Conservation (phyloP, 768 basidiomycete species). For the Tylopilus vinaceipallidus region DNA sequence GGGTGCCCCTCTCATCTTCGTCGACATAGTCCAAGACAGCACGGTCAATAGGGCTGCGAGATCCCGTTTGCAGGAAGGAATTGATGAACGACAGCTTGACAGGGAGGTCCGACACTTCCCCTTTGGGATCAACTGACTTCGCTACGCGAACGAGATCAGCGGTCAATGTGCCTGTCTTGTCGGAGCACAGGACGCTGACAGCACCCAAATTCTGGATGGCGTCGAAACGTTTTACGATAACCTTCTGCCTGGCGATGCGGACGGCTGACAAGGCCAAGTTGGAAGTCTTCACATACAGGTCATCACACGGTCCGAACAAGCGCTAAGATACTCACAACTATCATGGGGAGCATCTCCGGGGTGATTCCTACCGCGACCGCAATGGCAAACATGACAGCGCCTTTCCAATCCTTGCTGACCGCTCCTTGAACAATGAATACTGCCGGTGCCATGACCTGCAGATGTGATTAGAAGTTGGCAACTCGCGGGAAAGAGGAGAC, state of each 20-base stretch:
- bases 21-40: conserved; percentile 31
- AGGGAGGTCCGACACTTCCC: conserved; percentile 25
- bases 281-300: conserved; percentile 45
- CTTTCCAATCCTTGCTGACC: conserved; percentile 31
- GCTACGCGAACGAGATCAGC: conserved; percentile 37
- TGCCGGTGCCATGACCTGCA: conserved; percentile 30
- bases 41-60: conserved; percentile 36
- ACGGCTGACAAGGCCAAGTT: conserved; percentile 58
- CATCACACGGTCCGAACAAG: neutral
- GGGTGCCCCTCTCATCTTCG: conserved; percentile 11
- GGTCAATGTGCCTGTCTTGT: conserved; percentile 66
- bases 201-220: conserved; percentile 62
- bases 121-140: conserved; percentile 23
- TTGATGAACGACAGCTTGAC: conserved; percentile 31
- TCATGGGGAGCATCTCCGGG: conserved; percentile 35
- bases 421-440: conserved; percentile 33
- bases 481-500: neutral
- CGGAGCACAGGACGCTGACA: conserved; percentile 54
- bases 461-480: neutral
- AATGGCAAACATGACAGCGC: conserved; percentile 32
- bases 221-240: conserved; percentile 61
- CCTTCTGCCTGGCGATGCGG: conserved; percentile 55
- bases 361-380: conserved; percentile 32
- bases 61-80: conserved; percentile 33
- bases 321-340: conserved; percentile 23